These are phyloP conservation scores for Nepenthes alata DNA, from an alignment of 179 eudicot genomes.

Conservation along the genomic window DNA sequence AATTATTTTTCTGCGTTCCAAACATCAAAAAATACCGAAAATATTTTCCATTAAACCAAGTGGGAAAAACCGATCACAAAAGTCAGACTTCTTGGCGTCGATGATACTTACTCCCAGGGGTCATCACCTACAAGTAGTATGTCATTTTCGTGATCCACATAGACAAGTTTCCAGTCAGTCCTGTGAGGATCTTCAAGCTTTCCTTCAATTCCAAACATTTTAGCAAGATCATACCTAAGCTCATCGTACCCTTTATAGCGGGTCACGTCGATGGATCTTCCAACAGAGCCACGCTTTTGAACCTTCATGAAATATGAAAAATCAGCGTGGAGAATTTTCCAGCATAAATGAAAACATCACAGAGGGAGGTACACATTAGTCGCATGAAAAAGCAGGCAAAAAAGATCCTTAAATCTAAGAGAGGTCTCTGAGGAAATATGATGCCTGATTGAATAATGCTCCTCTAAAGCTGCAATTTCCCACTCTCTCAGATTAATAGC, in stretches of 20 bases:
- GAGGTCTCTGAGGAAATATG: no score
- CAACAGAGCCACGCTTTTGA: slow-evolving; percentile 97
- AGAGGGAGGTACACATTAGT: no score
- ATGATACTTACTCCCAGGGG: slow-evolving; percentile 91
- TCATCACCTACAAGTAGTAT: slow-evolving; percentile 93
- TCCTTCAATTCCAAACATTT: slow-evolving; percentile 96
- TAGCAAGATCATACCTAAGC: slow-evolving; percentile 78
- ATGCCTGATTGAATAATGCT: no score
- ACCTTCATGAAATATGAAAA: slow-evolving; percentile 27
- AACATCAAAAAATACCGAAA: not conserved
- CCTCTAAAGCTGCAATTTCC: no score
- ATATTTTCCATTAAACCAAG: no score
- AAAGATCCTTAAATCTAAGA: no score
- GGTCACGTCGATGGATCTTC: slow-evolving; percentile 89
- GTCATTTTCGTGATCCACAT: slow-evolving; percentile 94
- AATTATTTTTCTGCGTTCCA: not conserved
- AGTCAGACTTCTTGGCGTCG: not conserved
- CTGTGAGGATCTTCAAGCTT: slow-evolving; percentile 86
- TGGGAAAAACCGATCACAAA: not conserved
- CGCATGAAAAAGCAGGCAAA: no score
- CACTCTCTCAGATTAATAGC: no score
- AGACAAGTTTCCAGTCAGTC: slow-evolving; percentile 92
- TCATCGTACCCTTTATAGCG: slow-evolving; percentile 91
- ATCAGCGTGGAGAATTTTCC: not conserved
- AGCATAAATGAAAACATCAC: no score